Evolutionary conservation across 2,329 filamentous ascomycete genomes (phyloP).

Genomic region (Scleromitrula shiraiana): DNA sequence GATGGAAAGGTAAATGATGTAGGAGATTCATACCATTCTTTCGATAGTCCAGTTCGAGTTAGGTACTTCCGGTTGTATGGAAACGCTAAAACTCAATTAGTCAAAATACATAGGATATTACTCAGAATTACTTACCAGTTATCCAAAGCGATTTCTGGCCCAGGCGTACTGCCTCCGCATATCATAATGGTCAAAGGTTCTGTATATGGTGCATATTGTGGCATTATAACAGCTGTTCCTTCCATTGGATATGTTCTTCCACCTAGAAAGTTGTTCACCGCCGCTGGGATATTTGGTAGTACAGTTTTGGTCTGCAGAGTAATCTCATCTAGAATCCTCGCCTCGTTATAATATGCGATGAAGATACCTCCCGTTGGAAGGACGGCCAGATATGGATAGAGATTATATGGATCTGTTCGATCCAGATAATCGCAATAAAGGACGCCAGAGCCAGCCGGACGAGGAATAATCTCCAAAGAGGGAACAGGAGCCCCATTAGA

Average conservation of each 20-base stretch:
- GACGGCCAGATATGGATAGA: conserved; percentile 58
- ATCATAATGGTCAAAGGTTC: conserved; percentile 53
- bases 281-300: conserved; percentile 54
- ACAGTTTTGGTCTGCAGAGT: conserved; percentile 48
- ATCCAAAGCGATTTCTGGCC: conserved; percentile 48
- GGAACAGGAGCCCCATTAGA: conserved; percentile 54
- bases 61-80: conserved; percentile 48
- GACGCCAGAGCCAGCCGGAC: conserved; percentile 38
- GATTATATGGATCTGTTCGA: conserved; percentile 57
- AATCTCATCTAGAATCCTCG: conserved; percentile 53
- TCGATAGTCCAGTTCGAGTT: conserved; percentile 54
- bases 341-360: conserved; percentile 59
- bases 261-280: conserved; percentile 49
- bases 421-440: conserved; percentile 53
- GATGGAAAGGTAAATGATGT: not conserved
- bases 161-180: conserved; percentile 55
- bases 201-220: conserved; percentile 53
- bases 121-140: too few relatives aligned
- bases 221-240: conserved; percentile 53
- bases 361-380: conserved; percentile 58
- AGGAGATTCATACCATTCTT: conserved; percentile 42
- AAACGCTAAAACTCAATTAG: too few relatives aligned
- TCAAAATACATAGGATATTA: too few relatives aligned
- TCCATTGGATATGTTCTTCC: conserved; percentile 62
- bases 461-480: conserved; percentile 55